These are phyloP conservation scores for Cylindrodendrum hubeiense DNA, from an alignment of 2,329 filamentous ascomycete species.

Conservation along the genomic window DNA sequence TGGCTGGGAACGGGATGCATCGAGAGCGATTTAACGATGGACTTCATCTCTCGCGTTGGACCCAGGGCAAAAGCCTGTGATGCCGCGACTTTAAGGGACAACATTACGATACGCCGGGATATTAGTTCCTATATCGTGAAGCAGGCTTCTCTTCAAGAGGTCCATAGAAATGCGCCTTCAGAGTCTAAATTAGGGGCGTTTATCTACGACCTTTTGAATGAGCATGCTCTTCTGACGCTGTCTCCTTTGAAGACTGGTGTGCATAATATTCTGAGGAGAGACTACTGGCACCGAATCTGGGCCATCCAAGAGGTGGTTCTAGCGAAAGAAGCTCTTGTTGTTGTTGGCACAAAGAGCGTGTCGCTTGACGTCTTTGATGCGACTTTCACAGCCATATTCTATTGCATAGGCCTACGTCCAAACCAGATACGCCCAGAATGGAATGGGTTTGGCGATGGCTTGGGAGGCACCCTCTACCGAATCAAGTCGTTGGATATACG, in stretches of 20 bases:
- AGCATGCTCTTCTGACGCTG: neutral
- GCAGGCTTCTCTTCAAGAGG: too few species aligned
- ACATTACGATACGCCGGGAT: neutral
- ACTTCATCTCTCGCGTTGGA: slow-evolving; percentile 19
- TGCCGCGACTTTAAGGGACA: neutral
- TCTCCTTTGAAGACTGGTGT: neutral
- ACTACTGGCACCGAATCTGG: slow-evolving; percentile 28
- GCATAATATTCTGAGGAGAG: slow-evolving; percentile 13
- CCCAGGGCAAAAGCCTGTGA: neutral
- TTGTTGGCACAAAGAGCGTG: slow-evolving; percentile 15
- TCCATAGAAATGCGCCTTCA: too few species aligned
- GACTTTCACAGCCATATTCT: slow-evolving; percentile 14
- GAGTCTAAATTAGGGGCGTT: neutral
- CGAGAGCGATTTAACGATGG: slow-evolving; percentile 20
- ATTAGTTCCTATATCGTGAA: neutral
- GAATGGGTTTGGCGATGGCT: slow-evolving; percentile 4
- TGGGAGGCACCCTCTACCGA: slow-evolving; percentile 3
- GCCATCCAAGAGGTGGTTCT: slow-evolving; percentile 19
- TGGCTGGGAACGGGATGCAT: slow-evolving; percentile 34
- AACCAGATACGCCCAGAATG: neutral
- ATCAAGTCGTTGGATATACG: too few species aligned
- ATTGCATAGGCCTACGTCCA: too few species aligned
- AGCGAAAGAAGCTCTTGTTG: slow-evolving; percentile 3
- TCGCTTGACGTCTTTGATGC: slow-evolving; percentile 26
- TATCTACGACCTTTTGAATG: neutral